Percentiles rank a stretch among this genome's conserved stretches.
These are phyloP conservation scores for Leavenworthia alabamica DNA, from an alignment of 345 rosid species.

Conservation along the genomic window DNA sequence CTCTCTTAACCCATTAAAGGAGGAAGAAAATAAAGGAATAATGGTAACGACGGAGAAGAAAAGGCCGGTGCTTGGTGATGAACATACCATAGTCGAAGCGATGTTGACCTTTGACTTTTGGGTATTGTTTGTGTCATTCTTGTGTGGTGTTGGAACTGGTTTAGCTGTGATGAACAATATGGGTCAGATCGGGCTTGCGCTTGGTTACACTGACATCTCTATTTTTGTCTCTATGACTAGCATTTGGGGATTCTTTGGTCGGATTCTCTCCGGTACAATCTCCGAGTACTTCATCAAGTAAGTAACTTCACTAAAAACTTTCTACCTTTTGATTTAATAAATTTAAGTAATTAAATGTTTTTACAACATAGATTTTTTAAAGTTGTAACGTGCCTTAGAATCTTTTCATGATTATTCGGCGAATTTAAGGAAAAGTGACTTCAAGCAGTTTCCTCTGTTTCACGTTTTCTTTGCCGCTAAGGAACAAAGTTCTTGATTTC, in stretches of 20 bases:
- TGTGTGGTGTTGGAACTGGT: constrained; percentile 56
- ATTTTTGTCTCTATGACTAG: constrained; percentile 54
- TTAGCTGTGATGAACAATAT: constrained; percentile 52
- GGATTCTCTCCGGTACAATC: constrained; percentile 41
- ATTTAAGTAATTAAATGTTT: neutral
- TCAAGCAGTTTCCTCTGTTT: constrained; percentile 5
- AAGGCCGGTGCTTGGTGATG: constrained; percentile 43
- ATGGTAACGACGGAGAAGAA: constrained; percentile 10
- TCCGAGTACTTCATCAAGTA: constrained; percentile 48
- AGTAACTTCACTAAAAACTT: constrained; percentile 18
- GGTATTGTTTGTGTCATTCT: constrained; percentile 49
- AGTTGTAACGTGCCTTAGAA: constrained; percentile 6
- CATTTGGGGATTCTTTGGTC: constrained; percentile 62
- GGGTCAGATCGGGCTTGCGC: constrained; percentile 61
- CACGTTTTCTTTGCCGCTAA: constrained; percentile 18
- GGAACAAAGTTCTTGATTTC: constrained; percentile 11
- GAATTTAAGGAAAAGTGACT: neutral
- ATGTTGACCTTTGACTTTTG: constrained; percentile 48
- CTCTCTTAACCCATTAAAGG: constrained; percentile 5
- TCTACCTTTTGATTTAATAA: neutral
- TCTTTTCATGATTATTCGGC: neutral
- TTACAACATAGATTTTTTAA: neutral
- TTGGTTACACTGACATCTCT: constrained; percentile 42
- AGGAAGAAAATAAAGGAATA: neutral
- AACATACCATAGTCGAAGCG: constrained; percentile 41